phyloP scores from a whole-genome alignment of 140 eudicot genomes.

The Senecio squalidus region DNA sequence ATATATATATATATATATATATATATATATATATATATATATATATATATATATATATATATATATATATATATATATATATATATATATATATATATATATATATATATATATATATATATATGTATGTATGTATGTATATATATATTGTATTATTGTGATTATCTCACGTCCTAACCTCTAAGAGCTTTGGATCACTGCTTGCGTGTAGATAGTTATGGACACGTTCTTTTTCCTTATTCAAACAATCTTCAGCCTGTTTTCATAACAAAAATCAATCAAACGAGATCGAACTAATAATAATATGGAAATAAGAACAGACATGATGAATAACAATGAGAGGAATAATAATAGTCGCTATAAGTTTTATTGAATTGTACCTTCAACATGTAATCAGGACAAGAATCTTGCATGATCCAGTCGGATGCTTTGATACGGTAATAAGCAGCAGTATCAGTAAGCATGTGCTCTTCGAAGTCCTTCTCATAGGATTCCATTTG shows the following conservation, averaged over 20 bases:
- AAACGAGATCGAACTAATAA: slow-evolving; percentile 9
- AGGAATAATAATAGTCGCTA: neutral
- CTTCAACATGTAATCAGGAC: slow-evolving; percentile 75
- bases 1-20: no score
- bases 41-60: no score
- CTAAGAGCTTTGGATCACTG: slow-evolving; percentile 71
- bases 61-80: no score
- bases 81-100: no score
- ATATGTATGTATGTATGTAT: no score
- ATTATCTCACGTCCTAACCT: no score
- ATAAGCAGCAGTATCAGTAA: slow-evolving; percentile 55
- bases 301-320: neutral
- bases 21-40: no score
- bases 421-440: slow-evolving; percentile 61
- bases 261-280: neutral
- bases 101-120: no score
- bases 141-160: no score
- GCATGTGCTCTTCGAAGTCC: slow-evolving; percentile 63
- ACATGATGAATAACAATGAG: neutral
- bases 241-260: slow-evolving; percentile 81
- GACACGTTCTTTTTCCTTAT: slow-evolving; percentile 70
- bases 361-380: slow-evolving; percentile 1
- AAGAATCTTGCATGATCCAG: slow-evolving; percentile 58
- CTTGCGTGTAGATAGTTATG: slow-evolving; percentile 61
- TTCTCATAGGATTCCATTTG: slow-evolving; percentile 42